Percentiles rank a stretch among this genome's conserved stretches.
Conservation (phyloP, 768 basidiomycete species). For the Rhodocollybia butyracea region DNA sequence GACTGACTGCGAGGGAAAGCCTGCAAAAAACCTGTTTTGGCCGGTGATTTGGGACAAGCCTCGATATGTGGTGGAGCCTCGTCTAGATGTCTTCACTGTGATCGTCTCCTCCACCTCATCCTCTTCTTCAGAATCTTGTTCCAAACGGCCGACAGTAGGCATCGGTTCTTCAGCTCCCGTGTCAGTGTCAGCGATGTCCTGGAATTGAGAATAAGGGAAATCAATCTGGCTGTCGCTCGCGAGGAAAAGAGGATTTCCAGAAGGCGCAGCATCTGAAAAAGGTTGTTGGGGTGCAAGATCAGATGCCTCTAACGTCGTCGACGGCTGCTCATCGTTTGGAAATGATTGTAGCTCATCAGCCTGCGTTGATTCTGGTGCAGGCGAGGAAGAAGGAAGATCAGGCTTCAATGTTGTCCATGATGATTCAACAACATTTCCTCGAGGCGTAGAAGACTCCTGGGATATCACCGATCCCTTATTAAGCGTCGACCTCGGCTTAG, state of each 20-base stretch:
- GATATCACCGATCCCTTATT: no score
- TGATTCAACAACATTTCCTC: neutral
- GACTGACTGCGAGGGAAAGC: neutral
- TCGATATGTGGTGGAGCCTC: constrained; percentile 30
- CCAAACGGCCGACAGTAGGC: neutral
- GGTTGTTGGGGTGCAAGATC: no score
- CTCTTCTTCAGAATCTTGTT: constrained; percentile 40
- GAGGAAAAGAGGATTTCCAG: constrained; percentile 41
- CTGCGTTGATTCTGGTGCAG: neutral
- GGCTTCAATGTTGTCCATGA: neutral
- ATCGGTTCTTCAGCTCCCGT: neutral
- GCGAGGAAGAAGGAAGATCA: neutral
- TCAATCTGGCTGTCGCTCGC: constrained; percentile 49
- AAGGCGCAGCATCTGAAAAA: neutral
- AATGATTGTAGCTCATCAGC: constrained; percentile 1
- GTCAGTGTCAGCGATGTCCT: constrained; percentile 11
- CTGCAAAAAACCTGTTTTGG: constrained; percentile 29
- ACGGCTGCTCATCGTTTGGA: neutral
- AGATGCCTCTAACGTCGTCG: neutral
- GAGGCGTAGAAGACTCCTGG: neutral
- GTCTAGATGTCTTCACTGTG: constrained; percentile 14
- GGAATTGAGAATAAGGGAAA: constrained; percentile 53
- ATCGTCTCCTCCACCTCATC: constrained; percentile 30
- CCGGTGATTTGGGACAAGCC: constrained; percentile 53
- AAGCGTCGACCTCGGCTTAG: neutral